These are phyloP conservation scores for Gonium pectorale DNA, from an alignment of 139 green algal species.

Conservation along the genomic window DNA sequence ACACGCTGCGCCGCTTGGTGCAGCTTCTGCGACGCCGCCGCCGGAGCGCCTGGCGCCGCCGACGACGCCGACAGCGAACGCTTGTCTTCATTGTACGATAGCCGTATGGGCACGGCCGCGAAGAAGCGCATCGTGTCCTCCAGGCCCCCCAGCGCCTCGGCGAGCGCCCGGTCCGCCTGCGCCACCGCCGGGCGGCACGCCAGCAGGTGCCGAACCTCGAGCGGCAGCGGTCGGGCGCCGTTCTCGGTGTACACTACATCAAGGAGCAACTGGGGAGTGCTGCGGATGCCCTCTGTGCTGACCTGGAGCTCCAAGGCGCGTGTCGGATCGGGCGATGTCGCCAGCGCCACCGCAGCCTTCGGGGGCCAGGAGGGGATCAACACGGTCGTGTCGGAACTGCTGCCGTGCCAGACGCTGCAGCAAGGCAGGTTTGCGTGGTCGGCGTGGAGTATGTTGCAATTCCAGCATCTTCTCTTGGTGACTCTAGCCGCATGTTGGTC, in stretches of 20 bases:
- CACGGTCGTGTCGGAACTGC: too few species aligned
- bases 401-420: too few species aligned
- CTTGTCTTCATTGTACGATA: neutral
- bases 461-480: too few species aligned
- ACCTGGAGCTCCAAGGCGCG: conserved; percentile 7
- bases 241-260: neutral
- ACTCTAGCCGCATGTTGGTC: too few species aligned
- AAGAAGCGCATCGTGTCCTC: neutral
- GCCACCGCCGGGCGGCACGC: neutral
- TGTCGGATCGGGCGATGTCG: neutral
- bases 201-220: conserved; percentile 13
- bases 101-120: neutral
- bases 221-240: neutral
- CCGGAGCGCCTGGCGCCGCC: neutral
- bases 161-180: conserved; percentile 3
- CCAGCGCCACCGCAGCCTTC: too few species aligned
- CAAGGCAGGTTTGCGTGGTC: too few species aligned
- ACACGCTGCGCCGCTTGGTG: neutral
- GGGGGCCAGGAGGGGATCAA: too few species aligned
- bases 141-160: neutral
- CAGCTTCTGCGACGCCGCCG: neutral
- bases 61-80: neutral
- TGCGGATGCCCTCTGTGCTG: neutral
- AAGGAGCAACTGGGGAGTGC: conserved; percentile 5
- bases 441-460: too few species aligned